Evolutionary conservation across 192 early-diverging fungal genomes (phyloP), one percentile per base, ranked within the genome.

Genomic region (Linnemannia hyalina): DNA sequence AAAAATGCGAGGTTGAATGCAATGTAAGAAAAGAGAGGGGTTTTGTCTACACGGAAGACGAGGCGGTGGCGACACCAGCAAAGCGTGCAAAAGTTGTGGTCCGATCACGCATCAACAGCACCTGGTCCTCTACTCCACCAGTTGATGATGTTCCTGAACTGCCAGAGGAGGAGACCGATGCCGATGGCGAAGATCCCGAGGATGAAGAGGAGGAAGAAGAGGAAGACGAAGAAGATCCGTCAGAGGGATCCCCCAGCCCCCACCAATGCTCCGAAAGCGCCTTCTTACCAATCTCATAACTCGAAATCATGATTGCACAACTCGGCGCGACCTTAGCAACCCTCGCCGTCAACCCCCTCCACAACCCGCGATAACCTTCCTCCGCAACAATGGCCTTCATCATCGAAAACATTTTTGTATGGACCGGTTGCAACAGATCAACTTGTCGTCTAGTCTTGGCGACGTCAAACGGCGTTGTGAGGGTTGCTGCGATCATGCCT

Each of bases 401-500:
- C 23, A 92, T 74, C n/a, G 68, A 49, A 3, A 81, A 18, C 76
- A 89, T 91, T 15, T 73, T 76, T 69, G 73, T 88, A 29, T 87
- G 78, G 0, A 80, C 78, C 20, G 84, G 84, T 69, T 86, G 84
- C 15, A 52, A 41, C 32, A 86, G 63, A 74, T 86, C 84, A 16
- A 97, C 93, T 86, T 99, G 98, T 40, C 96, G 92, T 40, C 94
- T 88, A 0, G 98, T 98, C 81, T 99, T 99, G 77, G 96, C 95
- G 7, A 99, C 97, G 90, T 99, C 98, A 91, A 99, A 98, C 26
- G 98, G 98, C 6, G 94, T 97, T 7, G 98, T 99, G 32, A 96
- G 32, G 2, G 93, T 88, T 9, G 98, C 97, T 13, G 98, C 97
- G 80, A 96, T 65, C 52, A 93, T 95, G 29, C 98, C 97, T 70